Evolutionary conservation across 2,329 filamentous ascomycete genomes (phyloP), one percentile per base, ranked within the genome.

Genomic region (Phoma sp.): DNA sequence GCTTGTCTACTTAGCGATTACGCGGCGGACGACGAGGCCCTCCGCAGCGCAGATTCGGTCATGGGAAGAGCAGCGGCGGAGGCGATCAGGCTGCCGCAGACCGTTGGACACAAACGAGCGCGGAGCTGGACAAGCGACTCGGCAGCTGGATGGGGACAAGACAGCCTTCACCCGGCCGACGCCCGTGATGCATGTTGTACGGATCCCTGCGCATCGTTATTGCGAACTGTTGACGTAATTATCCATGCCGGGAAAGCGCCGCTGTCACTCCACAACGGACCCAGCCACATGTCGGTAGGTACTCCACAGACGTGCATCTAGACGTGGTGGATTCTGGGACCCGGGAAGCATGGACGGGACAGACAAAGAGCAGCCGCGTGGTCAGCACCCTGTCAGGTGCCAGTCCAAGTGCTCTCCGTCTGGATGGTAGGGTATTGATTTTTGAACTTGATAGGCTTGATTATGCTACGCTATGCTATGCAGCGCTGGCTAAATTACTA

Each of bases 1-100:
- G 51, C 62, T 65, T 59, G 62, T 60, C 49, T 15, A 52, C 60
- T 53, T 53, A 49, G 59, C 31, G 37, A 55, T 64, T 66, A 63
- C 61, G 62, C 56, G 58, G 63, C 61, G 32, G 50, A 17, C 45
- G 51, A 39, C 41, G 41, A 43, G 45, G 35, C 31, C 41, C 35
- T 51, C 37, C 24, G 48, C 22, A 38, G 25, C 31, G 25, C 31
- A 37, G 41, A 54, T 47, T 33, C 27, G 49, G 31, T 43, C 52
- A 57, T 51, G 19, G 45, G 47, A 19, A 21, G 22, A 6, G 13
- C 12, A 13, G 22, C 15, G 43, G 29, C 36, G 35, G 38, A 43
- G 39, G 25, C 40, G 31, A 17, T n/a, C 40, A 51, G 41, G 43
- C 46, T 39, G 40, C 10, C 32, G 35, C 36, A 25, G 10, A 22